A percentile compares a stretch with the other conserved stretches of the same genome.
These are phyloP conservation scores for Ceratocystis colombiana DNA, from an alignment of 2,329 filamentous ascomycete species.

Conservation along the genomic window DNA sequence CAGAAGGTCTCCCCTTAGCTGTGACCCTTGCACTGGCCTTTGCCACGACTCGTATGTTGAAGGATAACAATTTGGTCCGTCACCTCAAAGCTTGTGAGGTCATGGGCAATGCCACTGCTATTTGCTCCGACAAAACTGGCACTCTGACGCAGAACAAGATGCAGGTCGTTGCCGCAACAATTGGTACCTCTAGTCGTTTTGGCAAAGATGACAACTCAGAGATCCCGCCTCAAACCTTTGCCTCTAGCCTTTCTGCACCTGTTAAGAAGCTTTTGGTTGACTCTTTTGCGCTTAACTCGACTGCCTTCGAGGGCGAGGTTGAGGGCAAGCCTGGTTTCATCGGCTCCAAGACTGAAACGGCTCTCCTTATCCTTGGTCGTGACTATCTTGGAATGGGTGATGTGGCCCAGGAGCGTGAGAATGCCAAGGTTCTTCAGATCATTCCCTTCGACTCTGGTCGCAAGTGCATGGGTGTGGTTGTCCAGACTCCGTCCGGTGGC, in stretches of 20 bases:
- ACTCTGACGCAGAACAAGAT: slow-evolving; percentile 60
- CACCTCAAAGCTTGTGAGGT: slow-evolving; percentile 70
- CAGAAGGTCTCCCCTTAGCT: slow-evolving; percentile 65
- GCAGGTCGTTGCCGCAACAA: slow-evolving; percentile 52
- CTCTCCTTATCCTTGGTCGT: slow-evolving; percentile 58
- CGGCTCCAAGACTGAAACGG: slow-evolving; percentile 69
- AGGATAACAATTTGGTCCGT: slow-evolving; percentile 66
- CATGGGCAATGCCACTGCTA: slow-evolving; percentile 67
- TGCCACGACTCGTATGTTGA: slow-evolving; percentile 66
- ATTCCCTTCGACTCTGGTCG: slow-evolving; percentile 67
- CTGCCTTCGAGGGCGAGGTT: slow-evolving; percentile 65
- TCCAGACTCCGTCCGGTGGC: slow-evolving; percentile 42
- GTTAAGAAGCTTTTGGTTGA: slow-evolving; percentile 47
- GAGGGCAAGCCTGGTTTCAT: slow-evolving; percentile 57
- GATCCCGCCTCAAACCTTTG: slow-evolving; percentile 40
- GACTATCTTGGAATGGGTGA: slow-evolving; percentile 58
- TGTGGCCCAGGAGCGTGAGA: slow-evolving; percentile 53
- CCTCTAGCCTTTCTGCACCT: slow-evolving; percentile 37
- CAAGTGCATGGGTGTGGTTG: slow-evolving; percentile 59
- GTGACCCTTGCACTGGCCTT: slow-evolving; percentile 70
- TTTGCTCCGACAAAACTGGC: slow-evolving; percentile 59
- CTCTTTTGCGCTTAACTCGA: slow-evolving; percentile 58
- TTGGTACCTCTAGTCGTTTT: slow-evolving; percentile 48
- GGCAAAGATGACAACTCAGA: slow-evolving; percentile 36
- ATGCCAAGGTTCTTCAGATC: slow-evolving; percentile 50